A percentile compares a stretch with the other conserved stretches of the same genome.
Conservation (phyloP, 1,284 basidiomycete species). For the Schizophyllum amplum region DNA sequence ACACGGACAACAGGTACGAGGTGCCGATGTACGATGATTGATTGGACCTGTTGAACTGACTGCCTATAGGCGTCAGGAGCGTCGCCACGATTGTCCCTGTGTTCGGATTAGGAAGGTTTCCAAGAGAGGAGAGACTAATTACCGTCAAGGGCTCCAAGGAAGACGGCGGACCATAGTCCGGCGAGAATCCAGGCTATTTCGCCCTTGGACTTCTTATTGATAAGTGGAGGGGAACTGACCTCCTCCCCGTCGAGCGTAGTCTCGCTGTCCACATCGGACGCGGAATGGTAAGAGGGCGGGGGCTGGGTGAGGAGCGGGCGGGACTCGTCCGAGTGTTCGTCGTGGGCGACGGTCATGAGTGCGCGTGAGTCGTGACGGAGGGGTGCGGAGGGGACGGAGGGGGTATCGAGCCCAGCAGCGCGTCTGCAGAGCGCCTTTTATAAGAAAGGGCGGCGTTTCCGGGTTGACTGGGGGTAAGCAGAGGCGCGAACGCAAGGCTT, state of each 20-base stretch:
- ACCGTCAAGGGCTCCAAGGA: constrained; percentile 80
- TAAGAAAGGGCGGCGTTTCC: background rate
- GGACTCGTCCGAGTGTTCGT: constrained; percentile 20
- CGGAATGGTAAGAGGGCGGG: constrained; percentile 35
- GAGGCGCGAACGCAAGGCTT: background rate
- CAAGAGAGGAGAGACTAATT: constrained; percentile 16
- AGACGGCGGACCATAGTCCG: constrained; percentile 71
- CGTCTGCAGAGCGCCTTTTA: background rate
- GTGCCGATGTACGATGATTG: constrained; percentile 84
- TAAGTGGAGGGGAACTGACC: constrained; percentile 18
- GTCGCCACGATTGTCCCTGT: constrained; percentile 74
- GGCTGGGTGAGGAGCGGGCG: constrained; percentile 34
- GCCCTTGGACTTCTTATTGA: constrained; percentile 38
- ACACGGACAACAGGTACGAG: constrained; percentile 80
- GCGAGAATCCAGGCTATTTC: constrained; percentile 64
- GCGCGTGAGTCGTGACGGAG: too few relatives aligned
- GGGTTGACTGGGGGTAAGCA: background rate
- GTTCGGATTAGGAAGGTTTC: constrained; percentile 1
- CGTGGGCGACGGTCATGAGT: background rate
- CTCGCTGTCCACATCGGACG: constrained; percentile 29
- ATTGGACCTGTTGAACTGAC: constrained; percentile 69
- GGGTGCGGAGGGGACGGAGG: background rate
- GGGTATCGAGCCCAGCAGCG: background rate
- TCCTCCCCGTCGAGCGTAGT: constrained; percentile 19
- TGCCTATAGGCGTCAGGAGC: constrained; percentile 70